A percentile compares a stretch with the other conserved stretches of the same genome.
phyloP scores from a whole-genome alignment of 371 early-diverging fungal genomes.

The Actinomortierella wolfii region DNA sequence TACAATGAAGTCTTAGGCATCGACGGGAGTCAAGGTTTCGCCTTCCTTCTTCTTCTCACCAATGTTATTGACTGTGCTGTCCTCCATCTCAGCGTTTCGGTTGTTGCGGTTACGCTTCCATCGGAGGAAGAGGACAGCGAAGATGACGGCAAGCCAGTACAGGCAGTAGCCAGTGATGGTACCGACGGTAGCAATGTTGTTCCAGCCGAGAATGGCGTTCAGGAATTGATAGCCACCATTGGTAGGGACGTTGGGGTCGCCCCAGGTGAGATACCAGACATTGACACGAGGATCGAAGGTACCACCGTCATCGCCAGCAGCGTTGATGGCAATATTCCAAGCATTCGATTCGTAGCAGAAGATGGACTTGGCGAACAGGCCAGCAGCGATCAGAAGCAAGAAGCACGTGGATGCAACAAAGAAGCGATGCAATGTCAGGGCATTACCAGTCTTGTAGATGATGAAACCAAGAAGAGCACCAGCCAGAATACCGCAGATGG shows the following conservation, averaged over 20 bases:
- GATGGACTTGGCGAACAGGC: conserved; percentile 66
- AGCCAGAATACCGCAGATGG: conserved; percentile 68
- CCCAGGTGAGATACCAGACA: conserved; percentile 55
- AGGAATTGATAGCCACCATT: conserved; percentile 73
- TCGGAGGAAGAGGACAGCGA: conserved; percentile 53
- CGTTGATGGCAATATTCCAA: conserved; percentile 58
- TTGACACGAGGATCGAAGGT: conserved; percentile 52
- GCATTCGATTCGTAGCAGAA: conserved; percentile 41
- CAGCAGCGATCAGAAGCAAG: conserved; percentile 80
- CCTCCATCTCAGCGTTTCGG: not conserved
- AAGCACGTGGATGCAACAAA: conserved; percentile 73
- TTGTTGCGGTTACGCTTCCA: conserved; percentile 46
- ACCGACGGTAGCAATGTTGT: conserved; percentile 72
- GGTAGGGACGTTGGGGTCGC: conserved; percentile 53
- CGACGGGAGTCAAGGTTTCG: not conserved
- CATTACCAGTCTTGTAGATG: conserved; percentile 72
- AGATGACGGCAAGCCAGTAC: conserved; percentile 70
- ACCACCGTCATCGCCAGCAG: conserved; percentile 51
- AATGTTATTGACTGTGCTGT: not conserved
- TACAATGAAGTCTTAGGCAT: no score
- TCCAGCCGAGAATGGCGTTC: conserved; percentile 80
- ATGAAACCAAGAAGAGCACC: conserved; percentile 72
- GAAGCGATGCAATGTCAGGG: conserved; percentile 75
- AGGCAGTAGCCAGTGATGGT: conserved; percentile 71
- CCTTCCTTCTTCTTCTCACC: not conserved